A percentile compares a stretch with the other conserved stretches of the same genome.
phyloP scores from a whole-genome alignment of 2,329 filamentous ascomycete genomes.

The Colletotrichum godetiae region DNA sequence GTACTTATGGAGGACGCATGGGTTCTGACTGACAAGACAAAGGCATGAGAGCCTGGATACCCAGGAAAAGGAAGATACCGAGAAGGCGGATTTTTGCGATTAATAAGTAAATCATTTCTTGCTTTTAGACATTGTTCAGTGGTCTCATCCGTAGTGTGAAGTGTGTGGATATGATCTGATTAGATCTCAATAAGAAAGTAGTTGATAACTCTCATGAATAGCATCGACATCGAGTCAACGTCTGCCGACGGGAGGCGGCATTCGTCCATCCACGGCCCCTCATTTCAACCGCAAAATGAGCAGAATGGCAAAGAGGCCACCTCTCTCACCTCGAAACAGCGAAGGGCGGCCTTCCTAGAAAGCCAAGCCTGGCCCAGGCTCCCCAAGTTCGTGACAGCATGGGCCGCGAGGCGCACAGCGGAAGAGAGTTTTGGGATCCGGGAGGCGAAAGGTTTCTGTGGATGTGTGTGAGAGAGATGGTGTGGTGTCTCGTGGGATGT shows the following conservation, averaged over 20 bases:
- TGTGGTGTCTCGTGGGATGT: constrained; percentile 22
- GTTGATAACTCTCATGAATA: background rate
- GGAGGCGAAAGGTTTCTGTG: background rate
- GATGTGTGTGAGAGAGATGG: background rate
- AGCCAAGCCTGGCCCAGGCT: constrained; percentile 22
- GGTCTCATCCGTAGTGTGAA: background rate
- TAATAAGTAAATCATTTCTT: constrained; percentile 19
- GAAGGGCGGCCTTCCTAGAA: background rate
- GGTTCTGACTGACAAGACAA: background rate
- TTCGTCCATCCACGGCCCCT: background rate
- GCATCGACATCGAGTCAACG: background rate
- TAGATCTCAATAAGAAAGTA: background rate
- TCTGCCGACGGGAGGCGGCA: background rate
- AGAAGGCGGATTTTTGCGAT: constrained; percentile 9
- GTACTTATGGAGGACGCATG: constrained; percentile 23
- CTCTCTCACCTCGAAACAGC: background rate
- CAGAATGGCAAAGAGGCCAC: background rate
- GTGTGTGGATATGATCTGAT: background rate
- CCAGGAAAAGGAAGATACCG: constrained; percentile 19
- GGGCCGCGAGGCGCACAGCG: constrained; percentile 2
- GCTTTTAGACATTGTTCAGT: background rate
- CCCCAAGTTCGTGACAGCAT: constrained; percentile 8
- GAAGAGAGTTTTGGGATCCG: background rate
- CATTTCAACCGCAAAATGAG: background rate
- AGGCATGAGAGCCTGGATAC: constrained; percentile 9